Conservation (phyloP, 1,284 basidiomycete genomes). For the Pseudozyma pruni region DNA sequence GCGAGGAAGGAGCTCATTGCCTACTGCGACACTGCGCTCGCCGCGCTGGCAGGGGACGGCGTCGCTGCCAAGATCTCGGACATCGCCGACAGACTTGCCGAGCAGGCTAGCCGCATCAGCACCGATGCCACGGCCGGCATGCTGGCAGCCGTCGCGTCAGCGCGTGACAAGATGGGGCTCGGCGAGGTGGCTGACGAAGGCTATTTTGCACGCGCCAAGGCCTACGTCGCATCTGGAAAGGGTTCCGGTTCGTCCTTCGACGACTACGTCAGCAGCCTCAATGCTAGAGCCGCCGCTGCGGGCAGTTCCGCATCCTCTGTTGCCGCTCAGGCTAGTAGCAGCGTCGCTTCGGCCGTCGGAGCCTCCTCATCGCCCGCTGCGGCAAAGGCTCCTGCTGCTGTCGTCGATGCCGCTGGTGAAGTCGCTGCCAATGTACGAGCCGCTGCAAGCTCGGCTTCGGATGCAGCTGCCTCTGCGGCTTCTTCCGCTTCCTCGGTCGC, state of each 20-base stretch:
- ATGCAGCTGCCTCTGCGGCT: conserved; percentile 15
- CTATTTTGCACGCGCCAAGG: conserved; percentile 43
- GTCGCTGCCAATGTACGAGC: conserved; percentile 18
- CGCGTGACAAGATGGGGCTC: conserved; percentile 42
- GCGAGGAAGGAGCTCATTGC: conserved; percentile 48
- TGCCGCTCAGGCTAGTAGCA: conserved; percentile 25
- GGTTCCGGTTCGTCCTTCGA: conserved; percentile 41
- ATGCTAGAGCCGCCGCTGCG: conserved; percentile 12
- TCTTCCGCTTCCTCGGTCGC: conserved; percentile 20
- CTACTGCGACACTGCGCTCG: conserved; percentile 34
- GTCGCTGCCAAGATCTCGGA: conserved; percentile 41
- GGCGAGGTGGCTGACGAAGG: conserved; percentile 21
- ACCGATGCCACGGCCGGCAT: conserved; percentile 49
- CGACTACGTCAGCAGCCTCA: conserved; percentile 28
- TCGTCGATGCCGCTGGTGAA: conserved; percentile 9
- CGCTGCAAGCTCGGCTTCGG: conserved; percentile 12
- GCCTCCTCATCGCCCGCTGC: conserved; percentile 13
- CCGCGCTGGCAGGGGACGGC: conserved; percentile 49
- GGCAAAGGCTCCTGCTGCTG: conserved; percentile 13
- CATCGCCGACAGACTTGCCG: conserved; percentile 41
- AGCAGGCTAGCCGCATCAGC: conserved; percentile 45
- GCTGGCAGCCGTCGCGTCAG: conserved; percentile 42
- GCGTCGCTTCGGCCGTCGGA: conserved; percentile 24
- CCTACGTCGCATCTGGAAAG: conserved; percentile 23
- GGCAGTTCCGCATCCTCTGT: conserved; percentile 18